These are phyloP conservation scores for Morella rubra DNA, from an alignment of 306 rosid species.

Conservation along the genomic window DNA sequence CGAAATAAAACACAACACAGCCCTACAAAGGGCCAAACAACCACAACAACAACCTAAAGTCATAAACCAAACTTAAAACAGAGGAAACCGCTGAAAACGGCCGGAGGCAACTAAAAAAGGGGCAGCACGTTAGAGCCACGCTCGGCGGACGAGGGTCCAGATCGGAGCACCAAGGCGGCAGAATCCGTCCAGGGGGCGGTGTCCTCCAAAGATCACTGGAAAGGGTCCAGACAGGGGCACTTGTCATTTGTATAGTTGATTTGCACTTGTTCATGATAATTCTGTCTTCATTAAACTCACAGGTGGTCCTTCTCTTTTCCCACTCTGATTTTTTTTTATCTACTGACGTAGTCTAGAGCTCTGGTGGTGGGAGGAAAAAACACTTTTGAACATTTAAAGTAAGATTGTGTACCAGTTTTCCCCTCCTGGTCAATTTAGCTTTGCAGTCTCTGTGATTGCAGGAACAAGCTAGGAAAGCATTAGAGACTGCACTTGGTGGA, in stretches of 20 bases:
- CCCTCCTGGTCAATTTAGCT: neutral
- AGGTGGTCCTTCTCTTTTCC: neutral
- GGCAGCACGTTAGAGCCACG: too few relatives aligned
- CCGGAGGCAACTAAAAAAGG: too few relatives aligned
- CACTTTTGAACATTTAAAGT: neutral
- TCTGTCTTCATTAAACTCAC: neutral
- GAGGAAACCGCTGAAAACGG: too few relatives aligned
- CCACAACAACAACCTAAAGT: too few relatives aligned
- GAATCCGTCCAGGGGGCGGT: too few relatives aligned
- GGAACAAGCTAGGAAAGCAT: slow-evolving; percentile 92
- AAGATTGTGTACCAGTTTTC: neutral
- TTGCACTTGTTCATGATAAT: neutral
- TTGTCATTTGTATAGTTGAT: neutral
- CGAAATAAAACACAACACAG: too few relatives aligned
- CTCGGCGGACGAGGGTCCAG: too few relatives aligned
- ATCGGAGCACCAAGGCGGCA: too few relatives aligned
- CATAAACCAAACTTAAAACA: too few relatives aligned
- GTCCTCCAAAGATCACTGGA: too few relatives aligned
- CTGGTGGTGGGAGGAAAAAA: neutral
- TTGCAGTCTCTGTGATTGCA: slow-evolving; percentile 29
- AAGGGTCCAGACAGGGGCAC: neutral
- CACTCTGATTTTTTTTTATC: neutral
- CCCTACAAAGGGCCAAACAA: too few relatives aligned
- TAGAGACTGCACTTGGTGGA: slow-evolving; percentile 94
- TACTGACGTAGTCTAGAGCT: neutral